Conservation (phyloP, 352 stramenopile genomes). For the Lagenidium sp. region DNA sequence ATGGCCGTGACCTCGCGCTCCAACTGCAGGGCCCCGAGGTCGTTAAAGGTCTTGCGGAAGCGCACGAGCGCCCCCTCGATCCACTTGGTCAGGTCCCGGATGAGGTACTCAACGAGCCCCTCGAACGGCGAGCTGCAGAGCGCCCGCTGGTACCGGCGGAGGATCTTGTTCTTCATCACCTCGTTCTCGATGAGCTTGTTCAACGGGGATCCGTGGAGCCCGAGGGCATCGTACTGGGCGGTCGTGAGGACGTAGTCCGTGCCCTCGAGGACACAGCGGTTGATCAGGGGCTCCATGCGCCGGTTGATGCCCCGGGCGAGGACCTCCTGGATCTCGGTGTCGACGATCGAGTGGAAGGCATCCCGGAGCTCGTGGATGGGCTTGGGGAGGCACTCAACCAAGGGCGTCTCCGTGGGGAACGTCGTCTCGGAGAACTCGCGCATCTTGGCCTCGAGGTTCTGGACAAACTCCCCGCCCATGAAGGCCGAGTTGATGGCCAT, state of each 20-base stretch:
- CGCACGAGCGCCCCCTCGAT: constrained; percentile 39
- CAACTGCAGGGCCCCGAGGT: constrained; percentile 69
- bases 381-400: constrained; percentile 70
- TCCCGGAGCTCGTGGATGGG: constrained; percentile 57
- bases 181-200: constrained; percentile 55
- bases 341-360: constrained; percentile 62
- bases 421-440: constrained; percentile 27
- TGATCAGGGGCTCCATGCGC: constrained; percentile 31
- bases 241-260: constrained; percentile 61
- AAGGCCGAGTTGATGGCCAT: constrained; percentile 86
- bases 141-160: constrained; percentile 48
- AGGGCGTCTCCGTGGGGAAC: constrained; percentile 43
- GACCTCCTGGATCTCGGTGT: constrained; percentile 62
- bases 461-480: constrained; percentile 70
- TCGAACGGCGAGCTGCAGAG: constrained; percentile 61
- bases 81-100: constrained; percentile 46
- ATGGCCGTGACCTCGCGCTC: constrained; percentile 68
- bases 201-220: constrained; percentile 51
- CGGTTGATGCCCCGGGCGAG: constrained; percentile 34
- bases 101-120: constrained; percentile 47
- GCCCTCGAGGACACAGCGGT: constrained; percentile 31
- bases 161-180: constrained; percentile 51
- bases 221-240: constrained; percentile 54
- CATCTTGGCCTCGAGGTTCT: constrained; percentile 48
- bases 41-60: constrained; percentile 62